Percentiles rank a stretch among this genome's conserved stretches.
Evolutionary conservation across 2,329 filamentous ascomycete genomes (phyloP).

Genomic region (Beauveria pseudobassiana): DNA sequence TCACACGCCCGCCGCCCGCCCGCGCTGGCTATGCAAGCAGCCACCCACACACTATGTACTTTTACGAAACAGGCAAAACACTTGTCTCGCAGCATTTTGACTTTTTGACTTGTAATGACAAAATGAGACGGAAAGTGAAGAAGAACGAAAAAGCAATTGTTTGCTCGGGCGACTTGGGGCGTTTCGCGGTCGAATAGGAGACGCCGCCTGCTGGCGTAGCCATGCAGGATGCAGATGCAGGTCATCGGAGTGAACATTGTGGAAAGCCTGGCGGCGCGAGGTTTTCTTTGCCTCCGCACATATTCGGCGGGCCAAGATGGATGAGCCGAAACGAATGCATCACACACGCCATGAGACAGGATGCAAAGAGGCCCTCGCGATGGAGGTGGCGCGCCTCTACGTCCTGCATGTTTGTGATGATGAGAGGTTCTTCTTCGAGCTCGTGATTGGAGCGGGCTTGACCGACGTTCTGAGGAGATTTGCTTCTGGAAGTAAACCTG

Average conservation of each 20-base stretch:
- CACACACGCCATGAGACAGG: background rate
- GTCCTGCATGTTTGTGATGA: slow-evolving; percentile 2
- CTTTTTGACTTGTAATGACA: too few species aligned
- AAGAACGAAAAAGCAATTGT: background rate
- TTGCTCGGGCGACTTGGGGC: background rate
- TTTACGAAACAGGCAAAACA: background rate
- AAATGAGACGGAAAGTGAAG: background rate
- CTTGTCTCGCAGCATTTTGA: too few species aligned
- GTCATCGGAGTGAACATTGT: background rate
- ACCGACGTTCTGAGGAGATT: background rate
- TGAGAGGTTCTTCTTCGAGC: background rate
- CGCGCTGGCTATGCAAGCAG: too few species aligned
- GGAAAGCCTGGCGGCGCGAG: background rate
- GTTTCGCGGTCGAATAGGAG: background rate
- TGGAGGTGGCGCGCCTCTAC: background rate
- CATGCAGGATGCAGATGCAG: slow-evolving; percentile 2
- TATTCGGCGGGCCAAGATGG: background rate
- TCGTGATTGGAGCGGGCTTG: background rate
- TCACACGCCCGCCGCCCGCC: too few species aligned
- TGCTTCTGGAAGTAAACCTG: background rate
- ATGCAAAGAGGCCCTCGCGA: background rate
- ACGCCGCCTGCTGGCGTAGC: background rate
- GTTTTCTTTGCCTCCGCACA: background rate
- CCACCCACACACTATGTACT: too few species aligned
- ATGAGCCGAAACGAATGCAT: background rate